These are phyloP conservation scores for Hypomyces rosellus DNA, from an alignment of 2,329 filamentous ascomycete species.

Conservation along the genomic window DNA sequence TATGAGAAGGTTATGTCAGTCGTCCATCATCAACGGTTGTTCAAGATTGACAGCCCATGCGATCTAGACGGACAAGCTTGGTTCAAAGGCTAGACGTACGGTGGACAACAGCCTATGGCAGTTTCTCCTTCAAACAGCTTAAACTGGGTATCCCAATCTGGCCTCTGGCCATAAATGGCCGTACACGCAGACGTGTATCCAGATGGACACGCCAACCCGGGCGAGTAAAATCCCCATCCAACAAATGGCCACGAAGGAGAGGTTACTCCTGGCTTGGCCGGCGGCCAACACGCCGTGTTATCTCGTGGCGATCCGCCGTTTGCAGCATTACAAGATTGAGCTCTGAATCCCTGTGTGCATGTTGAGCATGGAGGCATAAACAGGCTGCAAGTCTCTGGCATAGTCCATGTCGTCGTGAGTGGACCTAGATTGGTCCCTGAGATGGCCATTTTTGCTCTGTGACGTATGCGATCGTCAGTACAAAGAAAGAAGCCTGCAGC, in stretches of 20 bases:
- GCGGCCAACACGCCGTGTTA: conserved; percentile 25
- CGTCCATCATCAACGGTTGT: background rate
- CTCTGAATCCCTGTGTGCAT: conserved; percentile 20
- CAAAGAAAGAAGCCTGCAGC: no score
- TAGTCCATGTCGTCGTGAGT: conserved; percentile 19
- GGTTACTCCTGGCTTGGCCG: conserved; percentile 11
- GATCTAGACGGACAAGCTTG: background rate
- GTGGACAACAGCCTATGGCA: conserved; percentile 27
- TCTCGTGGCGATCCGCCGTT: conserved; percentile 15
- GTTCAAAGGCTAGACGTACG: conserved; percentile 15
- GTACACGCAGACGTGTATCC: conserved; percentile 27
- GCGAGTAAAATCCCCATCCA: conserved; percentile 32
- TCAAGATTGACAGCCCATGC: no score
- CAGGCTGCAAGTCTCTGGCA: conserved; percentile 16
- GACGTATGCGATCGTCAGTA: no score
- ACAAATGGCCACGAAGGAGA: conserved; percentile 15
- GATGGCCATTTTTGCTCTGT: conserved; percentile 10
- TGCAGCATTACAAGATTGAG: conserved; percentile 17
- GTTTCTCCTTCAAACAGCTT: conserved; percentile 22
- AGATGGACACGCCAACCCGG: conserved; percentile 25
- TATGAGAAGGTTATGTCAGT: conserved; percentile 2
- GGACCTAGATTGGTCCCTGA: conserved; percentile 18
- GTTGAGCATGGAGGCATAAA: conserved; percentile 16
- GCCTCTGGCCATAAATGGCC: conserved; percentile 15
- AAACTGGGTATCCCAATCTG: conserved; percentile 23